Evolutionary conservation across 2,329 filamentous ascomycete species (phyloP).

Genomic region (Penicillium sp.): DNA sequence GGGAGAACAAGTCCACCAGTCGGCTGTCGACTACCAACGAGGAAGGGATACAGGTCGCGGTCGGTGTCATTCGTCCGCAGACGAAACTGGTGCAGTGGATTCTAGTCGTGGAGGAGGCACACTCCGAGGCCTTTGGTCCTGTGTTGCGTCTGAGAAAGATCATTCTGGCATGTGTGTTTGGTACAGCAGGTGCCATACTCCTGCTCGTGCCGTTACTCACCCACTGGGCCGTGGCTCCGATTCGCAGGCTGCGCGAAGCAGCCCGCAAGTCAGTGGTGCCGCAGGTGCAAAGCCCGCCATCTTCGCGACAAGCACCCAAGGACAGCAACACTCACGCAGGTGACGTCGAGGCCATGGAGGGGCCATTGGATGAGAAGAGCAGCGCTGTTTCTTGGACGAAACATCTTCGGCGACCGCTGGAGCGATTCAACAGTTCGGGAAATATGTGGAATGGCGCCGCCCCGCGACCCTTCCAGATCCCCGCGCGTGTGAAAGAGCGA

Average conservation of each 20-base stretch:
- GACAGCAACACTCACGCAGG: background rate
- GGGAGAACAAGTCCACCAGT: slow-evolving; percentile 69
- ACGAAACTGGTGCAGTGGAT: slow-evolving; percentile 77
- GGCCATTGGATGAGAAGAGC: slow-evolving; percentile 20
- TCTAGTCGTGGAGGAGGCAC: slow-evolving; percentile 75
- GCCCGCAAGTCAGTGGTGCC: slow-evolving; percentile 73
- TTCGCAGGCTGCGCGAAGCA: slow-evolving; percentile 72
- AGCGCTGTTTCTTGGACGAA: slow-evolving; percentile 14
- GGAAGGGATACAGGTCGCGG: slow-evolving; percentile 67
- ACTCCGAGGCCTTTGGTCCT: slow-evolving; percentile 72
- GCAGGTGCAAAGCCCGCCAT: slow-evolving; percentile 35
- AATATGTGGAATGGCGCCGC: background rate
- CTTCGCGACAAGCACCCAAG: background rate
- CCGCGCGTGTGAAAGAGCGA: slow-evolving; percentile 74
- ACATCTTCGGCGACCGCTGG: slow-evolving; percentile 13
- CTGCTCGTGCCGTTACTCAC: slow-evolving; percentile 76
- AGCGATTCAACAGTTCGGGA: slow-evolving; percentile 15
- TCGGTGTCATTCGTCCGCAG: slow-evolving; percentile 75
- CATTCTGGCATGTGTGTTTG: slow-evolving; percentile 81
- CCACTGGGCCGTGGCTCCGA: slow-evolving; percentile 79
- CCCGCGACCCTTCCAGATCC: slow-evolving; percentile 70
- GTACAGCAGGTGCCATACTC: slow-evolving; percentile 72
- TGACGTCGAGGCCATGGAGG: background rate
- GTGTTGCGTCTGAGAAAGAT: slow-evolving; percentile 77
- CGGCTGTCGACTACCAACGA: slow-evolving; percentile 73